Base-by-base conservation (phyloP, 2,329 filamentous ascomycete genomes). In the Elsinoe necatrix region DNA sequence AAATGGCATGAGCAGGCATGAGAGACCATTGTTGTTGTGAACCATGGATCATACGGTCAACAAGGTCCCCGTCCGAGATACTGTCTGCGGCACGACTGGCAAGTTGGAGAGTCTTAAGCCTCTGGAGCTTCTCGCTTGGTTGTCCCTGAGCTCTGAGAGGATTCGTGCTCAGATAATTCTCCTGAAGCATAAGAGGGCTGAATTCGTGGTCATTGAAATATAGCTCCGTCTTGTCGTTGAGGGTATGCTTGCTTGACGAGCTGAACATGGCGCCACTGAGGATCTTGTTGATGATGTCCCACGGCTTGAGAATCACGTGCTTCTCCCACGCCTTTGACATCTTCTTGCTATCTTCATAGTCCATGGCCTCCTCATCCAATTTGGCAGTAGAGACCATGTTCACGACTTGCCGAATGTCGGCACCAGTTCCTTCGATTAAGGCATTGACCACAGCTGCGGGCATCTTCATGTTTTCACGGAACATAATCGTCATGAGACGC, bases 131-230 rank as follows among this genome's bases (percentile, higher is more conserved):
- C 3, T 63, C 59, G 18, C 67, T 63, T 2, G 35, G 47, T 58
- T 80, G 82, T 37, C 76, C 77, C 59, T 76, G 80, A 2, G 87
- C 75, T 11, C 75, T 77, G 59, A 84, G 78, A 2, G 93, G 93
- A 59, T 84, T 88, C 1, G 89, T 90, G 61, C 83, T 86, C 11
- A 98, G 78, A 64, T 98, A 98, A 68, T 98, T 98, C 71, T 98
- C 95, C 69, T 98, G 93, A 47, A 98, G 84, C 93, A 98, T 97
- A 55, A 98, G 77, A 67, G 85, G 93, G 66, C 90, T 96, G 73
- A 97, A 95, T 65, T 98, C 93, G 67, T 98, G 93, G 65, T 98
- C 93, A 70, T 98, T 97, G 77, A 98, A 98, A 71, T 98, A 98
- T 1, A 98, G 82, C 72, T 98, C 92, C 61, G 95, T 93, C 77